Conservation (phyloP, 805 yeast species). For the Isabelozyma gotoi region DNA sequence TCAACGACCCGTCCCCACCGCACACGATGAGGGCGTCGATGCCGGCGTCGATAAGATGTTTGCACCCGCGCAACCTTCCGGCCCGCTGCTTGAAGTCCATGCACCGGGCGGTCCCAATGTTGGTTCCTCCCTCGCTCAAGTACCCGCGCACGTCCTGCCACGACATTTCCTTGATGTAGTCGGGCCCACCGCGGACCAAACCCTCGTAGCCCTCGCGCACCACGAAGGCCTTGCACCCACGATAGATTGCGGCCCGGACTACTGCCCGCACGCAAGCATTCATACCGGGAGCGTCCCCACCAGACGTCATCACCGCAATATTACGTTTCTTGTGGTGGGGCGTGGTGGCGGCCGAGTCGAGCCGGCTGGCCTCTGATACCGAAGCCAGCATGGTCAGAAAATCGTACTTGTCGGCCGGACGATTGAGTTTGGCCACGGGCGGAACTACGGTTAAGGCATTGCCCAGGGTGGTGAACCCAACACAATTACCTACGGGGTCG, state of each 20-base stretch:
- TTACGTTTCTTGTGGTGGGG: slow-evolving; percentile 39
- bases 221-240: slow-evolving; percentile 88
- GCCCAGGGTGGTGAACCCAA: slow-evolving; percentile 71
- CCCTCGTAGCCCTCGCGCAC: slow-evolving; percentile 96
- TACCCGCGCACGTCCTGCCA: slow-evolving; percentile 97
- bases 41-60: slow-evolving; percentile 80
- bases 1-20: slow-evolving; percentile 98
- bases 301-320: slow-evolving; percentile 96
- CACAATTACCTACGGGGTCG: slow-evolving; percentile 81
- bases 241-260: slow-evolving; percentile 84
- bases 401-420: not conserved
- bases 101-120: slow-evolving; percentile 95
- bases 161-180: slow-evolving; percentile 66
- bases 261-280: slow-evolving; percentile 94
- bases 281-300: slow-evolving; percentile 99
- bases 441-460: slow-evolving; percentile 58
- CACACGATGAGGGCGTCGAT: slow-evolving; percentile 94
- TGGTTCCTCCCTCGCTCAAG: slow-evolving; percentile 90
- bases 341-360: slow-evolving; percentile 10
- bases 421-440: slow-evolving; percentile 32
- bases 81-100: slow-evolving; percentile 78
- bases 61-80: slow-evolving; percentile 83
- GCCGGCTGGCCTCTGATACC: slow-evolving; percentile 6
- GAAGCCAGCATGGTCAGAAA: slow-evolving; percentile 5
- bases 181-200: slow-evolving; percentile 79